These are phyloP conservation scores for Ambrosiella cleistominuta DNA, from an alignment of 2,329 filamentous ascomycete genomes.

Conservation along the genomic window DNA sequence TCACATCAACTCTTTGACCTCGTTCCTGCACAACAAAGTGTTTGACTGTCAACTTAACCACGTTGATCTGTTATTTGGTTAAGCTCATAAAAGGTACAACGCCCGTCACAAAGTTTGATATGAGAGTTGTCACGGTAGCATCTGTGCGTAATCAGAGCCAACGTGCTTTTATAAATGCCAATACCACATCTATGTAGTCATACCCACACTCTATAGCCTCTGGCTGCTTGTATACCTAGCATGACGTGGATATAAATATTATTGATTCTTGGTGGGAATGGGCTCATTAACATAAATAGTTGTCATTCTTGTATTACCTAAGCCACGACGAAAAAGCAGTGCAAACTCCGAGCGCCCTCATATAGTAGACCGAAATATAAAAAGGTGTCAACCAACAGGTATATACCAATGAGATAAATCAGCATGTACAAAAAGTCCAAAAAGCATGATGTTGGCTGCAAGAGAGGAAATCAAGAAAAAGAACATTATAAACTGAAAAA, in stretches of 20 bases:
- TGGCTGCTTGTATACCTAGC: too few species aligned
- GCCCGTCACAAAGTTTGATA: not conserved
- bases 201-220: too few species aligned
- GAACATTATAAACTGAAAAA: not conserved
- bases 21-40: not conserved
- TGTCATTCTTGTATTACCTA: too few species aligned
- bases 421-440: too few species aligned
- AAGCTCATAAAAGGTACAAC: not conserved
- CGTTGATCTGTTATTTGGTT: not conserved
- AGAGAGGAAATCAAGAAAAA: not conserved
- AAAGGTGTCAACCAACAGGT: too few species aligned
- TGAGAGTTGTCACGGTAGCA: not conserved
- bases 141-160: not conserved
- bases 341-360: not conserved
- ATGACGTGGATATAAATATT: too few species aligned
- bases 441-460: not conserved
- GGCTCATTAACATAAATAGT: too few species aligned
- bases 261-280: too few species aligned
- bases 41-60: not conserved
- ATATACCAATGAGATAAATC: too few species aligned
- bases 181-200: too few species aligned
- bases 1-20: not conserved
- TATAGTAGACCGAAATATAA: too few species aligned
- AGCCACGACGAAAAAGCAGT: not conserved
- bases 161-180: too few species aligned